Evolutionary conservation across 2,329 filamentous ascomycete genomes (phyloP).

Genomic region (Fusarium armeniacum): DNA sequence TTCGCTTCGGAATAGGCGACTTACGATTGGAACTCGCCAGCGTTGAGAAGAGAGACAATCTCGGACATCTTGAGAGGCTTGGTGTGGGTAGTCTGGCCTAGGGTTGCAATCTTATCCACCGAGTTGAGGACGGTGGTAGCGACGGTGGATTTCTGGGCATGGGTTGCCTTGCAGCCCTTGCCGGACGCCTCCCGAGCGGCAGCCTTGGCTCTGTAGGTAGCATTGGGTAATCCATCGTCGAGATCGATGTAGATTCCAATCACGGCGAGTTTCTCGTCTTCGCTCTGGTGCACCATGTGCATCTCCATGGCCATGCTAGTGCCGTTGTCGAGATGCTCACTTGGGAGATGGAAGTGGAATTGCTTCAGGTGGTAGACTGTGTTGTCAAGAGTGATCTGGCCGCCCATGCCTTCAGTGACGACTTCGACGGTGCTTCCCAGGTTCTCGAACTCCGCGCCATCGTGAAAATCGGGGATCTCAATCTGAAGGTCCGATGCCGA

Average conservation of each 20-base stretch:
- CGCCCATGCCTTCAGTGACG: slow-evolving; percentile 57
- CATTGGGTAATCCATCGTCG: slow-evolving; percentile 20
- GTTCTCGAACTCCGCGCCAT: slow-evolving; percentile 63
- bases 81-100: slow-evolving; percentile 57
- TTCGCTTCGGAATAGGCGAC: slow-evolving; percentile 2
- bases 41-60: slow-evolving; percentile 51
- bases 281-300: slow-evolving; percentile 50
- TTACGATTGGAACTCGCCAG: slow-evolving; percentile 51
- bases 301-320: slow-evolving; percentile 51
- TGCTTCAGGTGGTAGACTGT: slow-evolving; percentile 62
- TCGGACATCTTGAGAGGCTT: slow-evolving; percentile 59
- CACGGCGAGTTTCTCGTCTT: slow-evolving; percentile 49
- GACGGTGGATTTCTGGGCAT: slow-evolving; percentile 45
- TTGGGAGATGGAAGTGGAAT: slow-evolving; percentile 73
- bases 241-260: slow-evolving; percentile 48
- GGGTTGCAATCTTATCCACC: slow-evolving; percentile 53
- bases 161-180: not conserved
- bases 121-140: slow-evolving; percentile 56
- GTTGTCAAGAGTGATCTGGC: slow-evolving; percentile 59
- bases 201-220: not conserved
- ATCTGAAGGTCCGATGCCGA: slow-evolving; percentile 53
- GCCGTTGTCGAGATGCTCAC: slow-evolving; percentile 67
- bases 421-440: slow-evolving; percentile 67
- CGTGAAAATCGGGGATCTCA: slow-evolving; percentile 55
- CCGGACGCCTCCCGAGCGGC: slow-evolving; percentile 8